These are phyloP conservation scores for Rhinocladiella mackenziei DNA, from an alignment of 2,329 filamentous ascomycete species.

Conservation along the genomic window DNA sequence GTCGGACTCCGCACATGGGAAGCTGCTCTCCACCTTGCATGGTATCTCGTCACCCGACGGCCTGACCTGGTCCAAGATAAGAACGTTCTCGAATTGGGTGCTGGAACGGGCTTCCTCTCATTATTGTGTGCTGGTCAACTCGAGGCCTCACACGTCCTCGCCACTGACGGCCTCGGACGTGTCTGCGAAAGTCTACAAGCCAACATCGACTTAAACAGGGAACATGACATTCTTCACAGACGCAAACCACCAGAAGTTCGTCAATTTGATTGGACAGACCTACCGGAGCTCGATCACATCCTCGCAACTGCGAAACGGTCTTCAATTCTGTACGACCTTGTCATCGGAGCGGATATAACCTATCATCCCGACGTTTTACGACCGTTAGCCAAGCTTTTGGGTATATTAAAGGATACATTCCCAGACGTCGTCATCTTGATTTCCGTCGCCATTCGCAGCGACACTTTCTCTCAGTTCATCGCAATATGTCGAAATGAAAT, in stretches of 20 bases:
- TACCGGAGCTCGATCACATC: slow-evolving; percentile 16
- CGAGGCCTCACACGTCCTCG: slow-evolving; percentile 50
- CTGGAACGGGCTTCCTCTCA: slow-evolving; percentile 63
- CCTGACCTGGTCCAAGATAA: slow-evolving; percentile 51
- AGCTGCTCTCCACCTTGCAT: slow-evolving; percentile 60
- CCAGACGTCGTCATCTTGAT: slow-evolving; percentile 49
- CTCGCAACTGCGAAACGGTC: slow-evolving; percentile 10
- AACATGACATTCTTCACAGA: slow-evolving; percentile 9
- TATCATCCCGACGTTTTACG: slow-evolving; percentile 28
- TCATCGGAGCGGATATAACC: slow-evolving; percentile 29
- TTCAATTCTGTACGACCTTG: slow-evolving; percentile 14
- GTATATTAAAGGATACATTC: slow-evolving; percentile 15
- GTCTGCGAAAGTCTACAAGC: slow-evolving; percentile 40
- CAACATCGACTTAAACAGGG: slow-evolving; percentile 37
- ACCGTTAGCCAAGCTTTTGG: slow-evolving; percentile 23
- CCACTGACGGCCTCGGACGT: slow-evolving; percentile 58
- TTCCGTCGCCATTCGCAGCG: slow-evolving; percentile 59
- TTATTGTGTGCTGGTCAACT: slow-evolving; percentile 61
- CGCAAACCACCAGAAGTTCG: slow-evolving; percentile 9
- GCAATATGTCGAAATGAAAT: slow-evolving; percentile 48
- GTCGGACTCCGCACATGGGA: slow-evolving; percentile 69
- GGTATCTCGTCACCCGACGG: slow-evolving; percentile 50
- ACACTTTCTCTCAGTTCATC: slow-evolving; percentile 58
- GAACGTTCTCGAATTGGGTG: slow-evolving; percentile 60
- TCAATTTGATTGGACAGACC: slow-evolving; percentile 26